Percentiles rank a stretch among this genome's conserved stretches.
Conservation (phyloP, 805 yeast species). For the Starmerella vitae region DNA sequence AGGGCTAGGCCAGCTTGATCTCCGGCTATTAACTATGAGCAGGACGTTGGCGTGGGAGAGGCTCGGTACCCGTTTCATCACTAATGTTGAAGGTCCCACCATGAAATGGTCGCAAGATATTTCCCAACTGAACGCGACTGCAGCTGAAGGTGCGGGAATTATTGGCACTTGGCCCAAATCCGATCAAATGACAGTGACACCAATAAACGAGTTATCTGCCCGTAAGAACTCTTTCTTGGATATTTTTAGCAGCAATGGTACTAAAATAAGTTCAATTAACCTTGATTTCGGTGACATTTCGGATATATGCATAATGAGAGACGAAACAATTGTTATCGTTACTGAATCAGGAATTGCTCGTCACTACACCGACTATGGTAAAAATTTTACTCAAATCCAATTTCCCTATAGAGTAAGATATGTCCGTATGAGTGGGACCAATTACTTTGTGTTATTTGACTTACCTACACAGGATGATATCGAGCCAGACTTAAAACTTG, state of each 20-base stretch:
- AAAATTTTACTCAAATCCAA: slow-evolving; percentile 37
- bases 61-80: slow-evolving; percentile 55
- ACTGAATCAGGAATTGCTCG: slow-evolving; percentile 41
- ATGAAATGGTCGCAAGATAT: slow-evolving; percentile 38
- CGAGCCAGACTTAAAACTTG: slow-evolving; percentile 1
- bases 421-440: not conserved
- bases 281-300: slow-evolving; percentile 40
- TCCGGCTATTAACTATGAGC: slow-evolving; percentile 7
- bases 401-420: not conserved
- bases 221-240: slow-evolving; percentile 15
- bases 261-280: slow-evolving; percentile 19
- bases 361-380: slow-evolving; percentile 49
- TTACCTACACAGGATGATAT: not conserved
- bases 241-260: slow-evolving; percentile 27
- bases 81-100: slow-evolving; percentile 44
- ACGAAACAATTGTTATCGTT: slow-evolving; percentile 45
- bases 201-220: not conserved
- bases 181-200: not conserved
- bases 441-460: slow-evolving; percentile 1
- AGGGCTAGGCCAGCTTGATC: too few relatives aligned
- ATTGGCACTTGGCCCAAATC: slow-evolving; percentile 32
- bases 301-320: slow-evolving; percentile 39
- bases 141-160: slow-evolving; percentile 43
- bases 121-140: slow-evolving; percentile 34
- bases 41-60: slow-evolving; percentile 57